Evolutionary conservation across 306 rosid species (phyloP).

Genomic region (Albizia julibrissin): DNA sequence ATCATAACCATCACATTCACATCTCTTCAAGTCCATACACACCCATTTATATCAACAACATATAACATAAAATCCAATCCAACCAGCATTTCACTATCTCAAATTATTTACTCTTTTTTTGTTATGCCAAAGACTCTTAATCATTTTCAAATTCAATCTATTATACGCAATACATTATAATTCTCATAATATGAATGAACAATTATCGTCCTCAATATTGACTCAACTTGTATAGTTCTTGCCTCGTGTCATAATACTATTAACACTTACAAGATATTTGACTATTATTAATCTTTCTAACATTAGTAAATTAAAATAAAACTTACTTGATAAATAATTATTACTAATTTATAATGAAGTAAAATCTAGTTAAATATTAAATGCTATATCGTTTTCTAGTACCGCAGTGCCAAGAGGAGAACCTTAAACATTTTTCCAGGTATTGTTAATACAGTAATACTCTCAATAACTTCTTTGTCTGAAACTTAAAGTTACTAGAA

Average conservation of each 20-base stretch:
- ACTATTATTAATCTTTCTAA: background rate
- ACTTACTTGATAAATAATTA: background rate
- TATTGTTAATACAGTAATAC: background rate
- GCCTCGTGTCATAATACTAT: background rate
- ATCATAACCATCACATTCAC: background rate
- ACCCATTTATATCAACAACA: too few relatives aligned
- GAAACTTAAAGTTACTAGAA: background rate
- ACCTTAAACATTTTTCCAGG: background rate
- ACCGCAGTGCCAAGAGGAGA: background rate
- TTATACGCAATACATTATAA: too few relatives aligned
- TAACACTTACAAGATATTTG: background rate
- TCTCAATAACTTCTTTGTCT: background rate
- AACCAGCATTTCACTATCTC: too few relatives aligned
- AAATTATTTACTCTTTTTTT: too few relatives aligned
- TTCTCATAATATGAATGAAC: background rate
- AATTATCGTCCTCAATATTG: background rate
- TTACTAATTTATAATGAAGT: background rate
- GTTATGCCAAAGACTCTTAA: too few relatives aligned
- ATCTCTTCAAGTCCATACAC: background rate
- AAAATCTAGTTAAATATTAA: background rate
- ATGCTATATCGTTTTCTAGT: too few relatives aligned
- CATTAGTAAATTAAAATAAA: background rate
- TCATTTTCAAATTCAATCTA: too few relatives aligned
- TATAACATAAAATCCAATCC: too few relatives aligned
- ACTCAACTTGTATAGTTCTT: background rate